Evolutionary conservation across 2,329 filamentous ascomycete genomes (phyloP), one percentile per base, ranked within the genome.

Genomic region (Xylariaceae sp.): DNA sequence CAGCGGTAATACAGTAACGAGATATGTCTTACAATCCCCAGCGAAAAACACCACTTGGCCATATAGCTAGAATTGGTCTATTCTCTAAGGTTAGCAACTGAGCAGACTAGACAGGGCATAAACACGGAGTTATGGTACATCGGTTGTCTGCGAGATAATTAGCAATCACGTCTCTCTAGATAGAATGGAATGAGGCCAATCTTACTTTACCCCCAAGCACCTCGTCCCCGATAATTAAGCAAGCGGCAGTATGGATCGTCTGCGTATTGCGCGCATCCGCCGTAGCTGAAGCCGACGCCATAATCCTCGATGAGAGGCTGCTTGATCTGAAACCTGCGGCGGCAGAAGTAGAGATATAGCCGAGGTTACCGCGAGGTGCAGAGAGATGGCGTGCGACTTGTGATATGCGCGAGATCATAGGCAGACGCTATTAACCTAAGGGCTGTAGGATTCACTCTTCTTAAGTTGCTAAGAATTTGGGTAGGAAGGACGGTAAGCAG

Each of bases 191-290:
- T 14, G 1, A 23, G 42, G 21, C n/a, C 26, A 10, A 29, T 69
- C 78, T 62, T 73, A 91, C 93, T 88, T 98, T 98, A 67, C 95
- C 93, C 20, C 92, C 93, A 3, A 98, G 81, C 4, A 98, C 92
- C 74, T 97, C 93, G 75, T 98, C 93, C n/a, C 93, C 93, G 67
- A 99, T 98, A 57, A 99, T 92, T 62, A 98, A 77, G 73, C 91
- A 96, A 54, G 89, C 93, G 10, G 93, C 95, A 45, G 93, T 97
- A 70, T 91, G 87, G 65, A 98, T 96, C 57, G 83, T 86, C 69
- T 87, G 81, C 66, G 82, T 78, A 67, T 81, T 81, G 61, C 83
- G 80, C 68, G 84, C 79, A 56, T 81, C 78, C 3, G 79, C 77
- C 67, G 80, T 79, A 60, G 68, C 54, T 56, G 79, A 71, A 50